These are phyloP conservation scores for Globisporangium paddicum DNA, from an alignment of 352 stramenopile species.

Conservation along the genomic window DNA sequence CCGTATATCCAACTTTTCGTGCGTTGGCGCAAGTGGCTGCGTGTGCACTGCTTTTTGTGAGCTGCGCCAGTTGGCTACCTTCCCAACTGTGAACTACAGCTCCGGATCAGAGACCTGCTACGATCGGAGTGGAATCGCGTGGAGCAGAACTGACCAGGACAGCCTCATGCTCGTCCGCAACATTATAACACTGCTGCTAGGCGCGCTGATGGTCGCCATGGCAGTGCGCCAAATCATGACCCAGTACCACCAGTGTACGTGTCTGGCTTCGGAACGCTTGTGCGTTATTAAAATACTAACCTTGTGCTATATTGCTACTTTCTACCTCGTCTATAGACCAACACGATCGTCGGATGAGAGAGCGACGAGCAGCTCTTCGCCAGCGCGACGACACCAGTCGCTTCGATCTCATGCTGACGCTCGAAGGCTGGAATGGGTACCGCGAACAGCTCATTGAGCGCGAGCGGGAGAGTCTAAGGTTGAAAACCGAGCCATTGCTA, in stretches of 20 bases:
- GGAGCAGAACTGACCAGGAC: background rate
- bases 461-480: conserved; percentile 16
- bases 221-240: background rate
- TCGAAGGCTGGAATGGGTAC: conserved; percentile 45
- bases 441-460: conserved; percentile 47
- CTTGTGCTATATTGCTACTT: too few relatives aligned
- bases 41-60: conserved; percentile 37
- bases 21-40: conserved; percentile 28
- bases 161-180: background rate
- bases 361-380: conserved; percentile 1
- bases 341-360: background rate
- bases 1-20: conserved; percentile 19
- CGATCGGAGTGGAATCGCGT: background rate
- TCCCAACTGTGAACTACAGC: background rate
- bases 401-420: conserved; percentile 22
- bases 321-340: background rate
- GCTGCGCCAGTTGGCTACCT: background rate
- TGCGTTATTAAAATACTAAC: too few relatives aligned
- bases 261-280: too few relatives aligned
- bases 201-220: background rate
- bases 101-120: background rate
- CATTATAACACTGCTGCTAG: background rate
- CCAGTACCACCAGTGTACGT: conserved; percentile 4
- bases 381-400: conserved; percentile 14
- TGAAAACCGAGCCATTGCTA: background rate